Conservation (phyloP, 2,329 filamentous ascomycete species). For the Colletotrichum spinosum region DNA sequence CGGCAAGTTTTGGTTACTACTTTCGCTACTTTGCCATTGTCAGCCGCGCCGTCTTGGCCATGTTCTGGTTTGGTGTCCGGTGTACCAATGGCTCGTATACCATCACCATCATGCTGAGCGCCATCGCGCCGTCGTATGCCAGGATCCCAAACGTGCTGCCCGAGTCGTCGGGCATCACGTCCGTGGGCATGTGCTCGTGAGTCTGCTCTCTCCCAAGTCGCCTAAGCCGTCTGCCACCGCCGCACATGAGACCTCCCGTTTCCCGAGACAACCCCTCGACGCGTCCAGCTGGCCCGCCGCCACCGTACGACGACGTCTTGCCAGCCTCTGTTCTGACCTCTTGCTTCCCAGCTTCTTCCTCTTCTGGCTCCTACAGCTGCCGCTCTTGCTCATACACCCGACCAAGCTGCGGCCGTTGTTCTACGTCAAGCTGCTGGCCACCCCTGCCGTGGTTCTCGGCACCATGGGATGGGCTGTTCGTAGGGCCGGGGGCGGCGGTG, state of each 20-base stretch:
- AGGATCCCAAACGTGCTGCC: constrained; percentile 65
- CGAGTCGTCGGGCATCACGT: constrained; percentile 61
- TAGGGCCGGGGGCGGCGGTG: constrained; percentile 37
- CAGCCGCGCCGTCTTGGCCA: constrained; percentile 56
- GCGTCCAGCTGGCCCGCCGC: too few relatives aligned
- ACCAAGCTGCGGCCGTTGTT: constrained; percentile 66
- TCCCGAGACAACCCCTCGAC: too few relatives aligned
- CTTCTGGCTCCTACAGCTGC: constrained; percentile 67
- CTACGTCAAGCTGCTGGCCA: constrained; percentile 57
- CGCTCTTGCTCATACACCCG: constrained; percentile 65
- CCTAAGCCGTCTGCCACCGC: too few relatives aligned
- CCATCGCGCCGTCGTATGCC: constrained; percentile 67
- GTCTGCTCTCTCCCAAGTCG: background rate
- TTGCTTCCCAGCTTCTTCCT: constrained; percentile 61
- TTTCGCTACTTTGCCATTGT: constrained; percentile 49
- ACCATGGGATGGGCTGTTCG: constrained; percentile 39
- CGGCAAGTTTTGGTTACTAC: constrained; percentile 52
- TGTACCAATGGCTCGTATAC: constrained; percentile 24
- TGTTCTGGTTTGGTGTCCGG: constrained; percentile 74
- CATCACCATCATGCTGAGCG: constrained; percentile 51
- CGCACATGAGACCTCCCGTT: too few relatives aligned
- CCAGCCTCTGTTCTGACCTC: background rate
- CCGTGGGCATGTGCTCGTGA: constrained; percentile 37
- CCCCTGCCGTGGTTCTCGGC: constrained; percentile 35
- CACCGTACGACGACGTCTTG: background rate